phyloP scores from a whole-genome alignment of 2,329 filamentous ascomycete species.

The Colletotrichum neosansevieriae region DNA sequence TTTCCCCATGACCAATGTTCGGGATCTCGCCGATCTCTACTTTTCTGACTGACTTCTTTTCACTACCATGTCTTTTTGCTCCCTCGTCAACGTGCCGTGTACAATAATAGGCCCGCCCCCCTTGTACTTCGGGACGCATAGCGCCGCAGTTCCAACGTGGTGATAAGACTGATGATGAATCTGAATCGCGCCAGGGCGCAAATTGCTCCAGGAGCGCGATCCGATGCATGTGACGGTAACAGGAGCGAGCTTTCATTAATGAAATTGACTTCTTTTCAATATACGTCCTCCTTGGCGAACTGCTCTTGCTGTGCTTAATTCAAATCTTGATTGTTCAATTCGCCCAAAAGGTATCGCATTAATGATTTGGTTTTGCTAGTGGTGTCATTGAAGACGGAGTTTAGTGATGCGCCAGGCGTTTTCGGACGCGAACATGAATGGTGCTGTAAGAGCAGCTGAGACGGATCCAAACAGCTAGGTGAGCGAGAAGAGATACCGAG shows the following conservation, averaged over 20 bases:
- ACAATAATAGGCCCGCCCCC: not conserved
- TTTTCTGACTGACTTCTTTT: not conserved
- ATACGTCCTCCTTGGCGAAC: too few species aligned
- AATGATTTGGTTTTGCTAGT: not conserved
- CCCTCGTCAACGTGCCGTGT: not conserved
- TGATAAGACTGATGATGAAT: not conserved
- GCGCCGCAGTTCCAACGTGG: conserved; percentile 25
- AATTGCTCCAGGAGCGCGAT: not conserved
- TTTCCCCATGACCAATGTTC: conserved; percentile 3
- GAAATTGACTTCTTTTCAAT: too few species aligned
- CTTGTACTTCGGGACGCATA: conserved; percentile 19
- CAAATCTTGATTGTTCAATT: not conserved
- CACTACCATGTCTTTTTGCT: not conserved
- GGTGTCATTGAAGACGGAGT: not conserved
- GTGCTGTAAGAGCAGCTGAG: conserved; percentile 1
- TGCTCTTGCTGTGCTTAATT: too few species aligned
- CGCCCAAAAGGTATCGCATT: not conserved
- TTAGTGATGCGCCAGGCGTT: not conserved
- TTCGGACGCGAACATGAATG: conserved; percentile 15
- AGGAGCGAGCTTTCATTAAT: not conserved
- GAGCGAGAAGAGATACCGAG: not conserved
- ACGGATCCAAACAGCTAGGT: conserved; percentile 17
- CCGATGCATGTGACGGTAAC: conserved; percentile 1
- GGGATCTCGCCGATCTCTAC: conserved; percentile 18
- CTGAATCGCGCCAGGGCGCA: not conserved